Percentiles rank a stretch among this genome's conserved stretches.
Evolutionary conservation across 1,284 basidiomycete species (phyloP).

Genomic region (Pseudozyma sp.): DNA sequence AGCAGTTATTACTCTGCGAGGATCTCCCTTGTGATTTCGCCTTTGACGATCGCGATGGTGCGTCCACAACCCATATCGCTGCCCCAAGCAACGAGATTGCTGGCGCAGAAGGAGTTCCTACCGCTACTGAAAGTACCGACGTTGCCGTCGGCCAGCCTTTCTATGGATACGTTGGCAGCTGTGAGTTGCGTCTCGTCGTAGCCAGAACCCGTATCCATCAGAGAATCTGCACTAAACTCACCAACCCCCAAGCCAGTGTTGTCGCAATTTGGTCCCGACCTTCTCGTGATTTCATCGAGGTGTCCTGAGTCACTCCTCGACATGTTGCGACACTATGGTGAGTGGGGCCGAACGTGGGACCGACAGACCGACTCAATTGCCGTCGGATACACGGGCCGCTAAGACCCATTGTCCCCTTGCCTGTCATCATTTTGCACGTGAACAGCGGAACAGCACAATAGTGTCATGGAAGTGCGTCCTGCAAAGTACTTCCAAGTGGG

Average conservation of each 20-base stretch:
- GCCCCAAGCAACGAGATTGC: not conserved
- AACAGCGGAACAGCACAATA: constrained; percentile 21
- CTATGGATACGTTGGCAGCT: constrained; percentile 21
- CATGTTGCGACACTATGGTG: constrained; percentile 22
- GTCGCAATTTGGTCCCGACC: constrained; percentile 28
- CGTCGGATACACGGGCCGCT: no score
- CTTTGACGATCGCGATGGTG: constrained; percentile 5
- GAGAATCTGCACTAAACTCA: no score
- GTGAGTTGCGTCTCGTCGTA: constrained; percentile 10
- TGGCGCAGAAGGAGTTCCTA: not conserved
- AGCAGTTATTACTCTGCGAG: constrained; percentile 44
- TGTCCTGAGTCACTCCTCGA: constrained; percentile 23
- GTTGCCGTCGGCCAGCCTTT: constrained; percentile 9
- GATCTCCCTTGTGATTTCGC: constrained; percentile 35
- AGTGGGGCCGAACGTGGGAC: not conserved
- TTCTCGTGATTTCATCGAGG: constrained; percentile 31
- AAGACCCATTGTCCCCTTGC: no score
- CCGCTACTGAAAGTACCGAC: not conserved
- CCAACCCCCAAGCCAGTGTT: constrained; percentile 18
- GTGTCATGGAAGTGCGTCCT: constrained; percentile 12
- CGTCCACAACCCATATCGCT: not conserved
- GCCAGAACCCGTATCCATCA: no score
- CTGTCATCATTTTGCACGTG: no score
- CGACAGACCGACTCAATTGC: no score
- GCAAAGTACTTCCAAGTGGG: constrained; percentile 29